Evolutionary conservation across 164 flowering plant species (phyloP).

Genomic region (Echeveria elegans): DNA sequence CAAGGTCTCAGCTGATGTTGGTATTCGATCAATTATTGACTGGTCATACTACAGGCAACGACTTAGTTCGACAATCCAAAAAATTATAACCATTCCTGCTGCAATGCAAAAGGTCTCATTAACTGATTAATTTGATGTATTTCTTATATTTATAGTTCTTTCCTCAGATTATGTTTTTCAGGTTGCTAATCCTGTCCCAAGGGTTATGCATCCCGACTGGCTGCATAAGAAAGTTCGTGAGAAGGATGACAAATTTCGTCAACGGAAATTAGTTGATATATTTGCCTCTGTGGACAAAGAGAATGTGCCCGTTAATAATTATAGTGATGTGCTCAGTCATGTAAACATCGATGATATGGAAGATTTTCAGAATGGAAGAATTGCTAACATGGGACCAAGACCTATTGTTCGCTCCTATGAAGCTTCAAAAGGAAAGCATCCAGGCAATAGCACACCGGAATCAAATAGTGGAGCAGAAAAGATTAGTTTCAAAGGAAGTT

Average conservation of each 20-base stretch:
- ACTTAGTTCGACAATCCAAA: conserved; percentile 90
- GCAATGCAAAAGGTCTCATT: conserved; percentile 95
- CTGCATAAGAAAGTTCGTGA: conserved; percentile 91
- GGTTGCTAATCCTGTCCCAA: conserved; percentile 95
- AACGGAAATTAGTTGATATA: conserved; percentile 70
- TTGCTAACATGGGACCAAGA: conserved; percentile 34
- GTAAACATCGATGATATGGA: conserved; percentile 57
- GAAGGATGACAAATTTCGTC: conserved; percentile 92
- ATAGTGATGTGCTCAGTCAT: conserved; percentile 18
- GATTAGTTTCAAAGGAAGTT: conserved; percentile 15
- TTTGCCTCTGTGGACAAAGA: conserved; percentile 37
- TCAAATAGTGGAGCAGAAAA: conserved; percentile 14
- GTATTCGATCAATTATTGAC: conserved; percentile 83
- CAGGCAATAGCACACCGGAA: conserved; percentile 16
- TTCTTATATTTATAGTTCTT: neutral
- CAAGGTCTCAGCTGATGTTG: conserved; percentile 81
- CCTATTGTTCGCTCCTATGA: conserved; percentile 65
- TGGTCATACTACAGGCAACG: conserved; percentile 99
- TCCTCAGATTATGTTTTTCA: conserved; percentile 22
- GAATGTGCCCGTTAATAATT: conserved; percentile 14
- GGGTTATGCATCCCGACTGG: conserved; percentile 99
- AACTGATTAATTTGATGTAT: neutral
- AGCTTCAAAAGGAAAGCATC: conserved; percentile 24
- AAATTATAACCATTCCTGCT: conserved; percentile 96
- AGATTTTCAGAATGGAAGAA: conserved; percentile 42